Conservation (phyloP, 495 filamentous ascomycete species). For the Cryomyces minteri region DNA sequence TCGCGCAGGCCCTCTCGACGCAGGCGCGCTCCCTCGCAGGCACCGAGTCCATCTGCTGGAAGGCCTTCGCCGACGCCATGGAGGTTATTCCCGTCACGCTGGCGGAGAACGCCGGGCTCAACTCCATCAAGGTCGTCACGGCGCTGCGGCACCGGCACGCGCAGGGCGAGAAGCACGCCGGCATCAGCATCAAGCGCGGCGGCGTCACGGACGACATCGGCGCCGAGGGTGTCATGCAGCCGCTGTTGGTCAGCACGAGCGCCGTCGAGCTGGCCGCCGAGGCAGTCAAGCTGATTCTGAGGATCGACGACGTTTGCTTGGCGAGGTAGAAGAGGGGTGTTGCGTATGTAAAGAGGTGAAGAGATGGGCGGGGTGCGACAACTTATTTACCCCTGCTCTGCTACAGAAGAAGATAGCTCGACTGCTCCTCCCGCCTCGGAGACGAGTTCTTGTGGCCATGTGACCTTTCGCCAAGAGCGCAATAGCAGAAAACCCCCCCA, state of each 20-base stretch:
- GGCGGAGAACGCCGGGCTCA: constrained; percentile 91
- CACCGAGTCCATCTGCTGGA: constrained; percentile 95
- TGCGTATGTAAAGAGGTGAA: no score
- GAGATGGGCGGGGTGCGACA: no score
- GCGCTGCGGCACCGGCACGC: constrained; percentile 87
- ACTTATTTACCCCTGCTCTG: no score
- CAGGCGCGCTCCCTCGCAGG: constrained; percentile 68
- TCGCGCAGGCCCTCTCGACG: constrained; percentile 62
- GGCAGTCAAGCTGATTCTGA: constrained; percentile 96
- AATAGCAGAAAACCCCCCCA: no score
- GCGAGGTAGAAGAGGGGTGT: no score
- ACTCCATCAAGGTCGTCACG: constrained; percentile 97
- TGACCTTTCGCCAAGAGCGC: no score
- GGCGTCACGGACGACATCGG: constrained; percentile 89
- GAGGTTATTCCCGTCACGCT: constrained; percentile 94
- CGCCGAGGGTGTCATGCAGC: constrained; percentile 95
- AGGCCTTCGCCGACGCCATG: constrained; percentile 93
- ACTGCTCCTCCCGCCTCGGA: no score
- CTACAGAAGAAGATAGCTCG: no score
- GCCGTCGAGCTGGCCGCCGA: constrained; percentile 92
- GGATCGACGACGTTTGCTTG: constrained; percentile 54
- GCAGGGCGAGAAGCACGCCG: constrained; percentile 84
- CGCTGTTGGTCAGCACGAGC: constrained; percentile 87
- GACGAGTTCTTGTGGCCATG: no score
- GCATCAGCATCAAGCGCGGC: constrained; percentile 91